A percentile compares a stretch with the other conserved stretches of the same genome.
Evolutionary conservation across 495 filamentous ascomycete species (phyloP).

Genomic region (Astrothelium subdiscretum): DNA sequence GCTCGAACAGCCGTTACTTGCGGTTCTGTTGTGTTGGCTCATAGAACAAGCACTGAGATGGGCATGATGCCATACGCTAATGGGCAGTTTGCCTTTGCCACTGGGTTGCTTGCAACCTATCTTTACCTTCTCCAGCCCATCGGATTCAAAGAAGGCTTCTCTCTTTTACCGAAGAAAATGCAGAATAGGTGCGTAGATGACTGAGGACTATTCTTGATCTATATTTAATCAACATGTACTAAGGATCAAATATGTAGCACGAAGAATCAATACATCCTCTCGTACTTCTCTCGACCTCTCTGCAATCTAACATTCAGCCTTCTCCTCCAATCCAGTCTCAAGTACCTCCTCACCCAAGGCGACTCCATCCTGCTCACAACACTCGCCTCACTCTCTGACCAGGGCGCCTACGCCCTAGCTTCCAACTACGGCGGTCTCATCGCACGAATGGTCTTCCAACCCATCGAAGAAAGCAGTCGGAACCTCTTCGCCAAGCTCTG

Average conservation of each 20-base stretch:
- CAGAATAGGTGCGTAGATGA: slow-evolving; percentile 30
- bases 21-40: slow-evolving; percentile 47
- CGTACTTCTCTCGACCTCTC: slow-evolving; percentile 55
- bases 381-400: slow-evolving; percentile 61
- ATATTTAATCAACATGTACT: too few species aligned
- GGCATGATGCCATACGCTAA: slow-evolving; percentile 83
- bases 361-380: slow-evolving; percentile 77
- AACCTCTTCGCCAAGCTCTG: slow-evolving; percentile 70
- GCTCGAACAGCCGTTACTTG: slow-evolving; percentile 63
- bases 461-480: slow-evolving; percentile 83
- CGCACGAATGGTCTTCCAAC: slow-evolving; percentile 85
- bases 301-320: slow-evolving; percentile 60
- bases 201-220: background rate
- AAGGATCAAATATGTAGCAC: slow-evolving; percentile 16
- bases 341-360: slow-evolving; percentile 87
- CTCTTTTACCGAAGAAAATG: slow-evolving; percentile 35
- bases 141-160: slow-evolving; percentile 17
- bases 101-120: slow-evolving; percentile 57
- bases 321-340: slow-evolving; percentile 76
- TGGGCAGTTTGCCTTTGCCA: slow-evolving; percentile 70
- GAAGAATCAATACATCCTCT: slow-evolving; percentile 39
- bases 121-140: slow-evolving; percentile 16
- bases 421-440: slow-evolving; percentile 88
- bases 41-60: slow-evolving; percentile 34
- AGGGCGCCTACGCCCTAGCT: slow-evolving; percentile 89